Percentiles rank a stretch among this genome's conserved stretches.
These are phyloP conservation scores for Epichloe aotearoae DNA, from an alignment of 2,329 filamentous ascomycete species.

Conservation along the genomic window DNA sequence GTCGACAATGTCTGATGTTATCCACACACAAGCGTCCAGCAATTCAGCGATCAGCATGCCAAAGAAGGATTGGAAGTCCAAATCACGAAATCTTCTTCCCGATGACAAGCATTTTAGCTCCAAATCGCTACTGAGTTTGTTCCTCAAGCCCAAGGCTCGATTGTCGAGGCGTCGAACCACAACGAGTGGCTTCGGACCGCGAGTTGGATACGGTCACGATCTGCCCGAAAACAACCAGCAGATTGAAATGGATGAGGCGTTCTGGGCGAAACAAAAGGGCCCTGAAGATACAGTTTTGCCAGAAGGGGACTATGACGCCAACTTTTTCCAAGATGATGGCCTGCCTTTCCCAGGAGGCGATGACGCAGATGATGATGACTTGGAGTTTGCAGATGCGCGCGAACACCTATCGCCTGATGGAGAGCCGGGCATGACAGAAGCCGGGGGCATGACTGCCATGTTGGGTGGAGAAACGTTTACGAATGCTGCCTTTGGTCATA, in stretches of 20 bases:
- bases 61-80: slow-evolving; percentile 92
- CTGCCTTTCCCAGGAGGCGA: slow-evolving; percentile 52
- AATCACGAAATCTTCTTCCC: slow-evolving; percentile 80
- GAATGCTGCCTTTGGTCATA: slow-evolving; percentile 46
- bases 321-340: slow-evolving; percentile 91
- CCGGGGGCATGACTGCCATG: slow-evolving; percentile 36
- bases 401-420: slow-evolving; percentile 63
- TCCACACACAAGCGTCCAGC: slow-evolving; percentile 70
- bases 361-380: slow-evolving; percentile 51
- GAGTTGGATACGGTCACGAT: slow-evolving; percentile 28
- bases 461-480: slow-evolving; percentile 37
- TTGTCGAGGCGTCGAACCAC: slow-evolving; percentile 51
- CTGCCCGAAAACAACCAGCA: slow-evolving; percentile 41
- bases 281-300: slow-evolving; percentile 45
- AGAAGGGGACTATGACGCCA: slow-evolving; percentile 80
- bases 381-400: slow-evolving; percentile 66
- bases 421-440: slow-evolving; percentile 31
- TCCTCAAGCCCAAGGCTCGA: slow-evolving; percentile 86
- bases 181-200: slow-evolving; percentile 30
- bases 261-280: slow-evolving; percentile 71
- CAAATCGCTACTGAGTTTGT: slow-evolving; percentile 73
- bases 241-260: slow-evolving; percentile 85
- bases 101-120: slow-evolving; percentile 99
- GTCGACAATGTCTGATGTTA: slow-evolving; percentile 53
- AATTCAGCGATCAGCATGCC: slow-evolving; percentile 74